Evolutionary conservation across 1,284 basidiomycete genomes (phyloP), one percentile per base, ranked within the genome.

Genomic region (Xerocomus minutiporus): DNA sequence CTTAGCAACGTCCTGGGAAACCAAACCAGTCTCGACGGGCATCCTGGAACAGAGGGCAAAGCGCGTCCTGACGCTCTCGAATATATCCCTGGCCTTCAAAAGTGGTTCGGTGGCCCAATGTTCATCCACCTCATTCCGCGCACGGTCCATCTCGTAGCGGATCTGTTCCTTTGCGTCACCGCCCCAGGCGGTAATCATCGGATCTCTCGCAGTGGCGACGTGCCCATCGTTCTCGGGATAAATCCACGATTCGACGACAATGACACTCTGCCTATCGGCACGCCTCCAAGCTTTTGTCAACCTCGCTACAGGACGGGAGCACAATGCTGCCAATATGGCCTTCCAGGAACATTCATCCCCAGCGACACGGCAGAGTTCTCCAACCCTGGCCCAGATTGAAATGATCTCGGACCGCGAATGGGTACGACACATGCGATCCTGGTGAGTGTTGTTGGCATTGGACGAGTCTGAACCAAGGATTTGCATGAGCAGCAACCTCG

Each of bases 331-430:
- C 31, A 71, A 71, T 51, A 91, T 84, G 2, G 88, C 88, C 17
- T 73, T 77, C 86, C 86, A 91, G 5, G 86, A 82, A 59, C 84
- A 86, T 58, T 86, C 84, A 58, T 91, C 88, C 0, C 89, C 88
- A 3, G 73, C 73, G 20, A 74, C 62, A 5, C 87, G 76, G 52
- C 86, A 86, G 39, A 83, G 63, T 60, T 91, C 89, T 2, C 82
- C 89, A 3, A 90, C 73, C 47, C 77, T 74, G 6, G 79, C 78
- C 88, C 89, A 91, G 0, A 79, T 75, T 0, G 79, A 78, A 45
- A 91, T 82, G 5, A 87, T 76, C 55, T 86, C 86, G 7, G 85
- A 83, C 12, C 88, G 76, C 0, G 83, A 78, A 61, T 87, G 84
- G 5, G 83, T 82, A 7, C 80, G 79, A 11, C 81, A 78, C 0